A percentile compares a stretch with the other conserved stretches of the same genome.
These are phyloP conservation scores for Nakaseomyces bracarensis DNA, from an alignment of 1,139 yeast species.

Conservation along the genomic window DNA sequence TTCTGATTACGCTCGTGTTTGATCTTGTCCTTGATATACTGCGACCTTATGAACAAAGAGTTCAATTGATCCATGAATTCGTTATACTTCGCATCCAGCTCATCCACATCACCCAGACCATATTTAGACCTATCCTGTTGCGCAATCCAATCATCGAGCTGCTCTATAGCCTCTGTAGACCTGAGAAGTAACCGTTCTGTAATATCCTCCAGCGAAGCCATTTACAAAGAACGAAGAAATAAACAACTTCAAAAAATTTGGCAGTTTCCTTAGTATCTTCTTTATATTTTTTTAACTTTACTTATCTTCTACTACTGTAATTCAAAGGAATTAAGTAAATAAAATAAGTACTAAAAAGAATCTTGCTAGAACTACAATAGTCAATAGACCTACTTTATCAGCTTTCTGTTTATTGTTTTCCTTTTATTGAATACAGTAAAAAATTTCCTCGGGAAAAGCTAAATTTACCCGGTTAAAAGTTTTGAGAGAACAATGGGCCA, in stretches of 20 bases:
- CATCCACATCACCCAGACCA: constrained; percentile 8
- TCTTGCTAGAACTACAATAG: no score
- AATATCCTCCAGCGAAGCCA: constrained; percentile 18
- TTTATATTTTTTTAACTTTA: not conserved
- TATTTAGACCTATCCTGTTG: constrained; percentile 17
- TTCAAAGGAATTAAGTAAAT: no score
- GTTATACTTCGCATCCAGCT: constrained; percentile 14
- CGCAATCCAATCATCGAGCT: constrained; percentile 25
- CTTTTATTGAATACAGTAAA: not conserved
- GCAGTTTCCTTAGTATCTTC: no score
- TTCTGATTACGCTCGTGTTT: constrained; percentile 11
- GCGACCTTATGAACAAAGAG: constrained; percentile 24
- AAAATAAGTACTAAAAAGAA: no score
- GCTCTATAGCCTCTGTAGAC: constrained; percentile 27
- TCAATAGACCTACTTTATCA: no score
- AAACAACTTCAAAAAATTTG: no score
- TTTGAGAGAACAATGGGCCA: no score
- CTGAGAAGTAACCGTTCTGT: constrained; percentile 23
- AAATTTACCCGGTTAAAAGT: not conserved
- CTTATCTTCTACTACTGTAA: no score
- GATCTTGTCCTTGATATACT: constrained; percentile 19
- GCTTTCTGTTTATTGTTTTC: no score
- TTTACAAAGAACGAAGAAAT: no score
- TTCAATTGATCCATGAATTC: constrained; percentile 24
- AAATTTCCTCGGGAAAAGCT: no score